A percentile compares a stretch with the other conserved stretches of the same genome.
Conservation (phyloP, 306 rosid genomes). For the Quercus berberidifolia region DNA sequence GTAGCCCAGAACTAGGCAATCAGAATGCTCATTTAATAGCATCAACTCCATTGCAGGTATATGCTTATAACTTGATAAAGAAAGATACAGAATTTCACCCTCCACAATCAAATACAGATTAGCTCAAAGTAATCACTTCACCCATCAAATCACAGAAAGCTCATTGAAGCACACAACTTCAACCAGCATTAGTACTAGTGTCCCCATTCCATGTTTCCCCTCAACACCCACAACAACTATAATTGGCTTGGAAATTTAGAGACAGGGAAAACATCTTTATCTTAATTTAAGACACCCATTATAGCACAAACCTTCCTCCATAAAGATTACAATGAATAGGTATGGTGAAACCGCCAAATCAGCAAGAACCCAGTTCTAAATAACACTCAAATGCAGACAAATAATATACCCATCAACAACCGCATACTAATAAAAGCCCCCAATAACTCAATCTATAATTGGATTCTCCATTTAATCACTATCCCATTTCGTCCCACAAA, state of each 20-base stretch:
- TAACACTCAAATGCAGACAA: background rate
- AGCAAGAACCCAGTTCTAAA: slow-evolving; percentile 17
- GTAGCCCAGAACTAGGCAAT: background rate
- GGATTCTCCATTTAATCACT: background rate
- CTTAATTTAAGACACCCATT: slow-evolving; percentile 6
- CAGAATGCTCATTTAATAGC: background rate
- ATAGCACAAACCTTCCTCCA: slow-evolving; percentile 25
- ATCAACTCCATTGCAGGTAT: background rate
- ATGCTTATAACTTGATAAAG: background rate
- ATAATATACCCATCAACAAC: background rate
- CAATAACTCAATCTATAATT: slow-evolving; percentile 7
- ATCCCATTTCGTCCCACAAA: background rate
- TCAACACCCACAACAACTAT: slow-evolving; percentile 20
- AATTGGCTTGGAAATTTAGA: background rate
- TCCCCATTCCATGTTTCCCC: slow-evolving; percentile 17
- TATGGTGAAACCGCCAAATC: slow-evolving; percentile 36
- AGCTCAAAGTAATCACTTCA: background rate
- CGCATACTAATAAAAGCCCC: slow-evolving; percentile 1
- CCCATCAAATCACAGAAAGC: background rate
- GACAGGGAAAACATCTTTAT: slow-evolving; percentile 10
- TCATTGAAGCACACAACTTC: slow-evolving; percentile 14
- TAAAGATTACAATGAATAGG: slow-evolving; percentile 32
- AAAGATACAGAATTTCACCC: background rate
- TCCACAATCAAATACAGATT: background rate
- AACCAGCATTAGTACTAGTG: slow-evolving; percentile 6